Base-by-base conservation (phyloP, 2,329 filamentous ascomycete species). In the Pyrenophora teres region DNA sequence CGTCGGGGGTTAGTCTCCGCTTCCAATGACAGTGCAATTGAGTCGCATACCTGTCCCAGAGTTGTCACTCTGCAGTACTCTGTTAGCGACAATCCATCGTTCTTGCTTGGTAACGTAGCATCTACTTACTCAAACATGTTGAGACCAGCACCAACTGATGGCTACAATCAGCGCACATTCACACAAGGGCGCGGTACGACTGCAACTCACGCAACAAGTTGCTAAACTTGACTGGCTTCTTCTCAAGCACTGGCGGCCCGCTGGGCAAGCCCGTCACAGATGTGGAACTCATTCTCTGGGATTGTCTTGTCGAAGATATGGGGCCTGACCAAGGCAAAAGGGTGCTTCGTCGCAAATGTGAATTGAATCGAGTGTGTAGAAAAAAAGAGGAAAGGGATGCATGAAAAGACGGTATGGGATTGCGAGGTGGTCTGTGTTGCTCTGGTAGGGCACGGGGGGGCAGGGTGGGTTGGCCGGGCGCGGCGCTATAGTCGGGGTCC, bases 211-310 rank as follows among this genome's bases (percentile, higher is more conserved):
- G 86, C 72, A 99, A 82, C 84, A 99, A 78, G 81, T 99, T 99
- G 82, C 92, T 96, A 84, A 97, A 97, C 86, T 97, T 97, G 85
- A 99, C 85, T 64, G 94, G 94, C 86, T 97, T 97, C 89, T 97
- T 97, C 88, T 97, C 92, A 75, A 95, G 81, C 77, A 76, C 79
- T 75, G 80, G 76, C 74, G 79, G 78, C 31, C 54, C 59, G 36
- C 42, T 56, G 27, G 78, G 74, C 75, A 76, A 68, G 63, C 77
- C 76, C 66, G 82, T 77, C 54, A 71, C 62, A 52, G 71, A 63
- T 51, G 70, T 68, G 63, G 82, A 68, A 71, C 77, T 80, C 78
- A 81, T 80, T 68, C 71, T 70, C 80, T 78, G 79, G 78, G 78
- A 77, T 69, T 72, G 65, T 73, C 63, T 66, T 75, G 60, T 62